Evolutionary conservation across 2,329 filamentous ascomycete species (phyloP).

Genomic region (Domatiomyces globalis): DNA sequence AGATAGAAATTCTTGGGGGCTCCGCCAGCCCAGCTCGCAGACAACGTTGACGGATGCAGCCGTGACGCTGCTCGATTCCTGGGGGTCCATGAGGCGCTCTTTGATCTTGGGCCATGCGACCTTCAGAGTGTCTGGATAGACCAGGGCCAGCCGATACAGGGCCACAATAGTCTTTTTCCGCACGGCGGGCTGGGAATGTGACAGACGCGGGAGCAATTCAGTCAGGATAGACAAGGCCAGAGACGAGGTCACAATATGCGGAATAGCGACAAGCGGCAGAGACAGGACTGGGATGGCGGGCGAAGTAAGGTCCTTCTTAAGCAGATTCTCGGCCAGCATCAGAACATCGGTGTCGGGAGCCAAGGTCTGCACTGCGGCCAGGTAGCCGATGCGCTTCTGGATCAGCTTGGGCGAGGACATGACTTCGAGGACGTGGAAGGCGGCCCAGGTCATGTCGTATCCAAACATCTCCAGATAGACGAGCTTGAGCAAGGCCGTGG

Average conservation of each 20-base stretch:
- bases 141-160: conserved; percentile 78
- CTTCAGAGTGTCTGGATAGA: conserved; percentile 88
- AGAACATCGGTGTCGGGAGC: conserved; percentile 88
- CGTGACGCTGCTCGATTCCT: conserved; percentile 84
- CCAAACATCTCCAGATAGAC: conserved; percentile 98
- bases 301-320: conserved; percentile 71
- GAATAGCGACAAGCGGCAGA: conserved; percentile 76
- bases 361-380: conserved; percentile 92
- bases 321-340: conserved; percentile 89
- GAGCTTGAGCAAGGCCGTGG: conserved; percentile 85
- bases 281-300: conserved; percentile 61
- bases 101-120: conserved; percentile 97
- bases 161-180: conserved; percentile 95
- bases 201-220: conserved; percentile 73
- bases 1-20: conserved; percentile 85
- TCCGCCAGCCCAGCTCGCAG: conserved; percentile 86
- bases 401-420: conserved; percentile 94
- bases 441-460: conserved; percentile 98
- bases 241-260: conserved; percentile 84
- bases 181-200: conserved; percentile 70
- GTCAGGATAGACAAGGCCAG: conserved; percentile 78
- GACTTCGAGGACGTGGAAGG: conserved; percentile 95
- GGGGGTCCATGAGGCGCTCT: conserved; percentile 76
- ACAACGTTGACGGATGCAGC: conserved; percentile 94
- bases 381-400: conserved; percentile 88